Evolutionary conservation across 441 rosid genomes (phyloP), one percentile per base, ranked within the genome.

Genomic region (Brassica balearica): DNA sequence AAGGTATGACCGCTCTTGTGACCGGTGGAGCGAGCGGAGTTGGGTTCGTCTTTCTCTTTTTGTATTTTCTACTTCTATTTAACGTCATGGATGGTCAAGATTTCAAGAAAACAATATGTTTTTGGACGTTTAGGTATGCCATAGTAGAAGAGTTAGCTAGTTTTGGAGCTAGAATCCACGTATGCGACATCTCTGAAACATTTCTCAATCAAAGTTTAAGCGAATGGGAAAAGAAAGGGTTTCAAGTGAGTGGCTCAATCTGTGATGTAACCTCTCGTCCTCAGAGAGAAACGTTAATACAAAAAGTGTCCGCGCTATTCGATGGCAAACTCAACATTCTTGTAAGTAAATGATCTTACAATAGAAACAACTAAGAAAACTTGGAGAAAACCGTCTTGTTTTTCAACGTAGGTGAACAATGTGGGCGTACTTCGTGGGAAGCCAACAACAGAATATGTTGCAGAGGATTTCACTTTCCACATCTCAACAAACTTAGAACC

Each of bases 271-370:
- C 85, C 4, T 82, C 82, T 3, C 69, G 71, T 23, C 73, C 43
- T 0, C 71, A 72, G 19, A 65, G 86, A 67, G 86, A 85, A 14
- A 73, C 62, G 38, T 59, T 84, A 0, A 75, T 82, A 9, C 46
- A 77, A 15, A 43, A 20, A 0, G 78, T 55, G 68, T 67, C 88
- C 61, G 70, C 85, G 0, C 15, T 74, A 2, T 87, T 85, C 23
- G 19, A 62, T 46, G 80, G 80, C 58, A 87, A 84, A 61, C 87
- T 87, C 41, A 80, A 83, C 73, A 82, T 87, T 74, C 80, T 88
- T 2, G 91, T 86, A 78, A 67, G 76, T 62, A 38, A 53, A 77
- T 41, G 36, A 4, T 25, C 11, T 43, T 19, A 19, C 0, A 23
- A 3, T 55, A 19, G 14, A 17, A 34, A 58, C 17, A 11, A 56